Evolutionary conservation across 2,329 filamentous ascomycete genomes (phyloP).

Genomic region (Colletotrichum chrysophilum): DNA sequence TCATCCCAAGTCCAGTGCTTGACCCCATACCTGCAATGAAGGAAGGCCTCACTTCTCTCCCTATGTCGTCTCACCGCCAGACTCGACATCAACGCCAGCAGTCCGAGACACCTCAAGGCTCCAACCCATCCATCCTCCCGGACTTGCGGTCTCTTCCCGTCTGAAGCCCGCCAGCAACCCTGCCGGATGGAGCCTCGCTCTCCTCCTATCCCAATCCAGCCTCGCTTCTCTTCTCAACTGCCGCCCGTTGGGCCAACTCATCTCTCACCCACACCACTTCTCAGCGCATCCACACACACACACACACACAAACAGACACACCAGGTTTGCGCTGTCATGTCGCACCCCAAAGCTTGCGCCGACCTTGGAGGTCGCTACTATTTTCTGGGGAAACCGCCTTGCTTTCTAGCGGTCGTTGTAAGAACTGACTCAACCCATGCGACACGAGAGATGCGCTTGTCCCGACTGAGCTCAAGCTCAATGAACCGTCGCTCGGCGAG

Average conservation of each 20-base stretch:
- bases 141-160: background rate
- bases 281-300: background rate
- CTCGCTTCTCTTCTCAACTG: slow-evolving; percentile 7
- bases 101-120: background rate
- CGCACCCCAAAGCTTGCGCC: background rate
- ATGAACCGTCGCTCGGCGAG: background rate
- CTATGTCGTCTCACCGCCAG: slow-evolving; percentile 11
- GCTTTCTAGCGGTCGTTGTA: background rate
- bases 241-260: slow-evolving; percentile 14
- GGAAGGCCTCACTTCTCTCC: background rate
- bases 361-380: background rate
- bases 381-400: background rate
- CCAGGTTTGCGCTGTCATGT: background rate
- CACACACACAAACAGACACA: background rate
- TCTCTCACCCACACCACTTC: background rate
- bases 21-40: background rate
- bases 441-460: background rate
- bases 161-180: background rate
- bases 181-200: slow-evolving; percentile 6
- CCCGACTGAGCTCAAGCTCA: slow-evolving; percentile 3
- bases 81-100: background rate
- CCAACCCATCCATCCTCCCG: background rate
- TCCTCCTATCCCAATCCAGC: slow-evolving; percentile 10
- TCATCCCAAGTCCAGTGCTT: background rate
- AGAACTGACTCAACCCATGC: background rate